Conservation (phyloP, 345 rosid species). For the Lenwebbia sp. region DNA sequence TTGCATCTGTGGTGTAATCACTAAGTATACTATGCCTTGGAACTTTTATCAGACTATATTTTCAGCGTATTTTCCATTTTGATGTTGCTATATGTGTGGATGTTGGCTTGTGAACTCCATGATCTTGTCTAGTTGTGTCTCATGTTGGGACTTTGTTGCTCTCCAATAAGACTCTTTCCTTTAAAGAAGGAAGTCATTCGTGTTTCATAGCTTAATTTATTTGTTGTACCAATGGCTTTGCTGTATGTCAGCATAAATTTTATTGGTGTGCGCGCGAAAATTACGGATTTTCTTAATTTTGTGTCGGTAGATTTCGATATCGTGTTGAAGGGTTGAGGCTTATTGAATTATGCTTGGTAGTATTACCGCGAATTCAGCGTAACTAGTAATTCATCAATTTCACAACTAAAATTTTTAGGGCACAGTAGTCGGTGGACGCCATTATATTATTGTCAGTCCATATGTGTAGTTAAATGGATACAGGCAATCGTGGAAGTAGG, state of each 20-base stretch:
- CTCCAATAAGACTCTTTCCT: background rate
- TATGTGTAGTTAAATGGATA: background rate
- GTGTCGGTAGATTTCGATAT: no score
- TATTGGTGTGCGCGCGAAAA: background rate
- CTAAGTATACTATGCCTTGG: background rate
- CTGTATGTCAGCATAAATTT: background rate
- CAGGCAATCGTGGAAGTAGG: background rate
- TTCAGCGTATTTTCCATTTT: background rate
- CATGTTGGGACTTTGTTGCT: background rate
- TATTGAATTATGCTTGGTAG: background rate
- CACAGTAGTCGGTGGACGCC: background rate
- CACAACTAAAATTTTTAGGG: background rate
- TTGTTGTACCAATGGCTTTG: background rate
- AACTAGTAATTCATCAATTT: background rate
- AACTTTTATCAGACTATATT: background rate
- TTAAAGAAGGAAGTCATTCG: background rate
- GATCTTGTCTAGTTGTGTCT: background rate
- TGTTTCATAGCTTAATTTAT: background rate
- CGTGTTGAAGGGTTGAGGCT: background rate
- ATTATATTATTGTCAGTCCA: background rate
- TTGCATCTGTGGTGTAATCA: background rate
- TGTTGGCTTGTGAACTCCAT: background rate
- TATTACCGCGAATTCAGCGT: background rate
- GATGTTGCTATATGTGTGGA: background rate
- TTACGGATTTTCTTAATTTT: background rate